phyloP scores from a whole-genome alignment of 129 eudicot genomes.

The Artemisia annua region DNA sequence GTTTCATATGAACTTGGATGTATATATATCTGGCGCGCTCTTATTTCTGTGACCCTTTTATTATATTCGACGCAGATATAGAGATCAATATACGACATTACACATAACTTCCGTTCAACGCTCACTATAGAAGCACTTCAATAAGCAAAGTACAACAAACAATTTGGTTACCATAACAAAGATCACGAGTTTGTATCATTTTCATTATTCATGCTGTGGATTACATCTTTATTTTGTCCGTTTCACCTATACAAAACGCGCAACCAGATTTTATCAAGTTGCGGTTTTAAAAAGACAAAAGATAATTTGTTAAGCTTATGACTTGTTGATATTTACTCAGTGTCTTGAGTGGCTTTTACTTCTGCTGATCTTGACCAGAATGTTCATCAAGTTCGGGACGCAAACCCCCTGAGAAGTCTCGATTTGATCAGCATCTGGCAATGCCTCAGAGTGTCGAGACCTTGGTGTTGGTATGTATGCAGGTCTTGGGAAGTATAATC shows the following conservation, averaged over 20 bases:
- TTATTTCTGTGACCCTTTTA: no score
- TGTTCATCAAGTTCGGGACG: conserved; percentile 50
- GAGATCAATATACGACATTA: background rate
- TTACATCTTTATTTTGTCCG: conserved; percentile 19
- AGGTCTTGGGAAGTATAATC: conserved; percentile 35
- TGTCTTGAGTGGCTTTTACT: conserved; percentile 45
- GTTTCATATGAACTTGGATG: no score
- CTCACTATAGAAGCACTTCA: background rate
- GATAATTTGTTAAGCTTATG: background rate
- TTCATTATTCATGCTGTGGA: background rate
- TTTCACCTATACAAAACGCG: conserved; percentile 27
- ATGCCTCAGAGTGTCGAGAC: conserved; percentile 13
- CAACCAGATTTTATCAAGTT: conserved; percentile 1
- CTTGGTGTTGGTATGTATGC: conserved; percentile 22
- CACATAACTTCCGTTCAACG: background rate
- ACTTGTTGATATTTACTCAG: background rate
- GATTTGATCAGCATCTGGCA: conserved; percentile 12
- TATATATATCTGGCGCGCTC: no score
- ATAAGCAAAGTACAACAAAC: background rate
- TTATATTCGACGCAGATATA: background rate
- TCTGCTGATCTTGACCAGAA: conserved; percentile 49
- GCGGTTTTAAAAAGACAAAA: background rate
- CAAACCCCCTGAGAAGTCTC: conserved; percentile 47
- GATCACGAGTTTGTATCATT: background rate
- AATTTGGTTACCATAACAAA: background rate